Evolutionary conservation across 345 rosid genomes (phyloP).

Genomic region (Mercurialis annua): DNA sequence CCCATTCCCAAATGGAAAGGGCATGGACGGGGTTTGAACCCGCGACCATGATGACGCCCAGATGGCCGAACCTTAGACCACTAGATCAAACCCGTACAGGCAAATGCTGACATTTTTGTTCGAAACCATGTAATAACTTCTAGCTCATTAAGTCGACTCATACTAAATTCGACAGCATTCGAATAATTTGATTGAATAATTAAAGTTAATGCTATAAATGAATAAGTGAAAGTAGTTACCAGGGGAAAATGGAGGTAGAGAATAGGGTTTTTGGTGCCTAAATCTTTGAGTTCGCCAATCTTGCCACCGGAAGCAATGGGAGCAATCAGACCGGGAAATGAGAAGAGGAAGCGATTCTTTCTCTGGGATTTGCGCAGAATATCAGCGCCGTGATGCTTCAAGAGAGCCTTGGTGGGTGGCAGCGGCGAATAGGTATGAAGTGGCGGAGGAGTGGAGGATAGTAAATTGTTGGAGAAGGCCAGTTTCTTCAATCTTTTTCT

Average conservation of each 20-base stretch:
- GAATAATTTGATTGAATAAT: no score
- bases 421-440: conserved; percentile 38
- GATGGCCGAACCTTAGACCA: no score
- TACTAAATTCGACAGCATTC: no score
- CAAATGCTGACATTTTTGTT: no score
- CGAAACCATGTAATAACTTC: no score
- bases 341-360: conserved; percentile 65
- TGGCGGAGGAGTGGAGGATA: conserved; percentile 51
- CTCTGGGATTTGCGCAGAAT: conserved; percentile 75
- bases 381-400: conserved; percentile 79
- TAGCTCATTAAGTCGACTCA: no score
- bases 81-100: no score
- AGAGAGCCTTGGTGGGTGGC: conserved; percentile 51
- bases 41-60: no score
- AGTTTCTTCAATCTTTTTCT: conserved; percentile 51
- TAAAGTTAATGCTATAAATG: no score
- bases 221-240: no score
- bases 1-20: no score
- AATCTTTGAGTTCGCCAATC: conserved; percentile 75
- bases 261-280: conserved; percentile 77
- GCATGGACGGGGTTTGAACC: no score
- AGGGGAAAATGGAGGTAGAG: conserved; percentile 79
- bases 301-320: conserved; percentile 60
- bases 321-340: conserved; percentile 72
- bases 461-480: conserved; percentile 39